Conservation (phyloP, 805 yeast genomes). For the Schizosaccharomyces cryophilus region DNA sequence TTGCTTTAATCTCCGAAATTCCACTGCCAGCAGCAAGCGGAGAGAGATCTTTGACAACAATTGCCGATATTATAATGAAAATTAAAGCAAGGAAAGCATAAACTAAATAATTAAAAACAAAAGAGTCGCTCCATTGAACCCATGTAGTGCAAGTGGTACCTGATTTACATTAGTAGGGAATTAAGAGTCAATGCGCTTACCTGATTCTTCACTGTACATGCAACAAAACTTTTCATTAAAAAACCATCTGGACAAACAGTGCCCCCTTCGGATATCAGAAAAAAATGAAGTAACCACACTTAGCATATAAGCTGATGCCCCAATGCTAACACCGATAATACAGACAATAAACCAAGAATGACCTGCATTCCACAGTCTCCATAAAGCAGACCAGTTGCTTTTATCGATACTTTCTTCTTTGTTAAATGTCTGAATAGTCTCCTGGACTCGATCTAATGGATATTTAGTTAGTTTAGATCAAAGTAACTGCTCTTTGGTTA, state of each 20-base stretch:
- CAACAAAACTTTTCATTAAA: constrained; percentile 63
- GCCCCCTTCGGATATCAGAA: constrained; percentile 55
- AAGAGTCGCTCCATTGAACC: constrained; percentile 34
- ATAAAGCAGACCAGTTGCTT: not conserved
- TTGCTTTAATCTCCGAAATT: constrained; percentile 85
- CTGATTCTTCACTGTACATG: constrained; percentile 23
- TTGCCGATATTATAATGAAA: constrained; percentile 42
- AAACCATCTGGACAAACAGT: constrained; percentile 46
- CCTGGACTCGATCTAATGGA: constrained; percentile 32
- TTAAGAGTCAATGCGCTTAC: constrained; percentile 7
- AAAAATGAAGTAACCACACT: constrained; percentile 70
- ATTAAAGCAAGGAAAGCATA: constrained; percentile 35
- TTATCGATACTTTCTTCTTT: constrained; percentile 5
- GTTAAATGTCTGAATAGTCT: constrained; percentile 17
- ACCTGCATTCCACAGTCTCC: constrained; percentile 2
- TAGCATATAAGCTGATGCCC: constrained; percentile 26
- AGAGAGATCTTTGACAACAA: constrained; percentile 43
- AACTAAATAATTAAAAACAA: constrained; percentile 23
- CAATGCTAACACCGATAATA: constrained; percentile 50
- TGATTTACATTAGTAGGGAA: too few relatives aligned
- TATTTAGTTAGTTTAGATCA: too few relatives aligned
- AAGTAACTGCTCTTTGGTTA: not conserved
- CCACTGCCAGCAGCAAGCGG: constrained; percentile 95
- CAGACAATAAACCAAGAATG: constrained; percentile 57
- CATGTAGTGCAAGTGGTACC: constrained; percentile 33